Percentiles rank a stretch among this genome's conserved stretches.
Conservation (phyloP, 2,329 filamentous ascomycete genomes). For the Fusarium tupiense region DNA sequence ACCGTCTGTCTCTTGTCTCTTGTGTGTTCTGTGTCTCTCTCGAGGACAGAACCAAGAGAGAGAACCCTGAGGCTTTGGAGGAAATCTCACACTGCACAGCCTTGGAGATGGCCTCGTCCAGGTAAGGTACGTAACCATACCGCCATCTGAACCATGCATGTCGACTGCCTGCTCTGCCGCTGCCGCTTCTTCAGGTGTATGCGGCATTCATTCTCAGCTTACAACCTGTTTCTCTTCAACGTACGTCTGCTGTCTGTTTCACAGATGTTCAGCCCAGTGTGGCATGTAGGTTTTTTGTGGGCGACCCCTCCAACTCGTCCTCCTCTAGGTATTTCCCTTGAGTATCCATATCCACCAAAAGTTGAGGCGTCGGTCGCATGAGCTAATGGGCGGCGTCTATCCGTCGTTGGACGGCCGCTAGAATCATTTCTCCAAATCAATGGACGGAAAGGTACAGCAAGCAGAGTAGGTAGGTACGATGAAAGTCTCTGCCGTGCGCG, state of each 20-base stretch:
- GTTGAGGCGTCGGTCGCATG: slow-evolving; percentile 35
- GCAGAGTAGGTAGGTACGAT: neutral
- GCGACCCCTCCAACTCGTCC: slow-evolving; percentile 23
- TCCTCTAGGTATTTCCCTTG: slow-evolving; percentile 2
- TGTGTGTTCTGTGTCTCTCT: neutral
- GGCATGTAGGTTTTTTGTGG: slow-evolving; percentile 35
- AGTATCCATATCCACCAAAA: slow-evolving; percentile 16
- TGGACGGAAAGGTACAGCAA: neutral
- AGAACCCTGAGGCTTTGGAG: slow-evolving; percentile 9
- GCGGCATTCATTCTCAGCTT: slow-evolving; percentile 6
- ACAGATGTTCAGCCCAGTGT: slow-evolving; percentile 22
- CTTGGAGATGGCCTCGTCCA: slow-evolving; percentile 13
- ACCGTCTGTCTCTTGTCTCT: neutral
- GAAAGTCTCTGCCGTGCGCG: neutral
- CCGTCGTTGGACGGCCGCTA: slow-evolving; percentile 36
- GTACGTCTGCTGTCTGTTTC: slow-evolving; percentile 2
- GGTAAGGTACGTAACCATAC: slow-evolving; percentile 33
- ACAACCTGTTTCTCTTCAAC: neutral
- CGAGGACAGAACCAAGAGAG: neutral
- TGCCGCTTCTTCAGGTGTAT: neutral
- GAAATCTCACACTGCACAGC: slow-evolving; percentile 10
- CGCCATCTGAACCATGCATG: slow-evolving; percentile 25
- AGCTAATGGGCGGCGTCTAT: slow-evolving; percentile 29
- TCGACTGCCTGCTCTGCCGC: neutral
- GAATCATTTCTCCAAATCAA: slow-evolving; percentile 7